A percentile compares a stretch with the other conserved stretches of the same genome.
Evolutionary conservation across 495 filamentous ascomycete species (phyloP).

Genomic region (Aspergillus egyptiacus): DNA sequence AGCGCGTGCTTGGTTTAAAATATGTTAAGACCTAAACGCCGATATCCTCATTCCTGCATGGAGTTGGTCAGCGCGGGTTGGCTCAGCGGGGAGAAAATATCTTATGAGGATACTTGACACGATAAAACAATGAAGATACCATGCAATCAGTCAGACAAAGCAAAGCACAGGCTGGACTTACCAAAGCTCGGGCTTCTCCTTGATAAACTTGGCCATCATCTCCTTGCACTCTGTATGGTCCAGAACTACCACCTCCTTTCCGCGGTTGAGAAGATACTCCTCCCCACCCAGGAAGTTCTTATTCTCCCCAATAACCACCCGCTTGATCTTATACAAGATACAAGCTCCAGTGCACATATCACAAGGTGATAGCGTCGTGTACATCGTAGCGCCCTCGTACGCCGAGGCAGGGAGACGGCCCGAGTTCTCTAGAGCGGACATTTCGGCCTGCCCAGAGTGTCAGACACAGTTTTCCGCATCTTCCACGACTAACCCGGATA

Average conservation of each 20-base stretch:
- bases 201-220: slow-evolving; percentile 72
- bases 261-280: slow-evolving; percentile 61
- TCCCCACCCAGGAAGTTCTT: slow-evolving; percentile 74
- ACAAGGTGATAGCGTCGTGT: slow-evolving; percentile 81
- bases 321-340: slow-evolving; percentile 70
- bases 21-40: slow-evolving; percentile 44
- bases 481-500: too few relatives aligned
- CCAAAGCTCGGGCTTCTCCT: slow-evolving; percentile 71
- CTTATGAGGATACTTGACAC: not conserved
- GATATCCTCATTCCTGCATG: slow-evolving; percentile 68
- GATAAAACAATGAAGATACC: not conserved
- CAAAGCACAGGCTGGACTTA: slow-evolving; percentile 32
- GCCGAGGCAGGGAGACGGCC: slow-evolving; percentile 66
- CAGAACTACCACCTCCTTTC: slow-evolving; percentile 70
- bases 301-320: slow-evolving; percentile 83
- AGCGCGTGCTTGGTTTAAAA: not conserved
- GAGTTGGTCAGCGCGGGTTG: slow-evolving; percentile 4
- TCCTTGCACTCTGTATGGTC: slow-evolving; percentile 62
- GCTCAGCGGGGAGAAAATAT: not conserved
- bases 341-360: slow-evolving; percentile 87
- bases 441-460: slow-evolving; percentile 63
- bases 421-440: slow-evolving; percentile 70
- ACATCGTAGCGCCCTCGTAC: slow-evolving; percentile 75
- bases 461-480: too few relatives aligned
- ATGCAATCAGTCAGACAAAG: not conserved